A percentile compares a stretch with the other conserved stretches of the same genome.
Conservation (phyloP, 208 protist genomes). For the Trypanosoma vivax region DNA sequence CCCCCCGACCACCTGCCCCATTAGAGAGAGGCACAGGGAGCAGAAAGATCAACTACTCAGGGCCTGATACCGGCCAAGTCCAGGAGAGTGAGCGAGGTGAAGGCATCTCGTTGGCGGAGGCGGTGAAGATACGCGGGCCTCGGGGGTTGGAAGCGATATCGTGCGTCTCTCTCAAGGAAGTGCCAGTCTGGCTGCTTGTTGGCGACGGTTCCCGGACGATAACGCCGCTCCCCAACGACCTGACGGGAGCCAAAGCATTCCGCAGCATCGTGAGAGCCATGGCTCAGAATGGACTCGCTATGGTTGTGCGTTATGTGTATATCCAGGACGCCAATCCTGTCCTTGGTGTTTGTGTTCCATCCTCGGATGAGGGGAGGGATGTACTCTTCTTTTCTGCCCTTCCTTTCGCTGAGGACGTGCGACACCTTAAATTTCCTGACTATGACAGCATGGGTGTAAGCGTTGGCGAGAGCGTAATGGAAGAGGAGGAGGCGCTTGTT, state of each 20-base stretch:
- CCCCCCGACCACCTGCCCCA: constrained; percentile 16
- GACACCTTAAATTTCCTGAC: constrained; percentile 62
- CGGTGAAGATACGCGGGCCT: constrained; percentile 43
- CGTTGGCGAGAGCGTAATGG: background rate
- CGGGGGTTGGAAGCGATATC: constrained; percentile 66
- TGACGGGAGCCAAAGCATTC: constrained; percentile 48
- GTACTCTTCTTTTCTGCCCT: constrained; percentile 66
- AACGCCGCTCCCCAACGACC: constrained; percentile 58
- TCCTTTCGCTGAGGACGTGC: constrained; percentile 84
- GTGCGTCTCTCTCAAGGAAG: constrained; percentile 50
- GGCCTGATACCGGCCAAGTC: background rate
- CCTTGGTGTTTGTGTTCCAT: constrained; percentile 57
- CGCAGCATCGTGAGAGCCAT: constrained; percentile 71
- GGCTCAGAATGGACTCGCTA: constrained; percentile 24
- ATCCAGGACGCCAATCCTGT: constrained; percentile 31
- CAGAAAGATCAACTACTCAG: background rate
- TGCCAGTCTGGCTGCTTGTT: constrained; percentile 72
- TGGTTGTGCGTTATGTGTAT: constrained; percentile 83
- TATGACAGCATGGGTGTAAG: constrained; percentile 25
- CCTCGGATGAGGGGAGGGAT: constrained; percentile 11
- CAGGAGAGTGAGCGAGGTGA: background rate
- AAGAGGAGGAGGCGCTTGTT: constrained; percentile 51
- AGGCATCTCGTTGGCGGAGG: constrained; percentile 5
- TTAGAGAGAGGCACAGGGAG: background rate
- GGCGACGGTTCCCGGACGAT: constrained; percentile 50